Evolutionary conservation across 805 yeast species (phyloP), one percentile per base, ranked within the genome.

Genomic region (Blastobotrys parvus): DNA sequence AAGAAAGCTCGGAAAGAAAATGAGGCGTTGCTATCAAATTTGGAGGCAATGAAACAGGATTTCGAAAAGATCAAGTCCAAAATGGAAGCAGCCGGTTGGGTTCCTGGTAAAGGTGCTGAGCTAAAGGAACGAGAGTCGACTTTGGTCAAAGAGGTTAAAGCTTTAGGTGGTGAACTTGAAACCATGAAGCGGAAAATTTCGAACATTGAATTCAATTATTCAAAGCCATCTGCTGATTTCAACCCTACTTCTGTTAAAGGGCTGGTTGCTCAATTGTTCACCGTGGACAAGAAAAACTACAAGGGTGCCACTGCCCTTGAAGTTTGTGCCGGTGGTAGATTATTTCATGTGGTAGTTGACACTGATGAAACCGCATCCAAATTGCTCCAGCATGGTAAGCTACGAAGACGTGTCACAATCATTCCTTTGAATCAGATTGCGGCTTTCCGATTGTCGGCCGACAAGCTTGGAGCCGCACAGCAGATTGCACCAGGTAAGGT

Each of bases 271-370:
- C 92, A 84, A 56, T 65, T 92, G 39, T 87, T 94, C 58, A 62
- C 70, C 1, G 58, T 92, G 17, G 72, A 73, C 15, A 77, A 79
- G 35, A 58, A 68, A 0, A 75, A 81, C 39, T 58, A 64, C 43
- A 73, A 75, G 20, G 77, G 80, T 42, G 81, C 94, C 0, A 70
- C 80, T 20, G 98, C 99, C 1, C 67, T 92, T 29, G 97, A 92
- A 62, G 82, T 86, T 2, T 82, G 94, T 59, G 98, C 97, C 2
- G 99, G 98, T 38, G 94, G 90, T 3, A 71, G 89, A 52, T 63
- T 94, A 23, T 94, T 78, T 60, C 88, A 89, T 55, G 84, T 94
- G 29, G 87, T 92, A 40, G 97, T 94, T 23, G 97, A 88, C 54
- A 80, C 77, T 48, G 94, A 90, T 45, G 76, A 68, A 16, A 81